These are phyloP conservation scores for Candida qinlingensis DNA, from an alignment of 805 yeast genomes.

Conservation along the genomic window DNA sequence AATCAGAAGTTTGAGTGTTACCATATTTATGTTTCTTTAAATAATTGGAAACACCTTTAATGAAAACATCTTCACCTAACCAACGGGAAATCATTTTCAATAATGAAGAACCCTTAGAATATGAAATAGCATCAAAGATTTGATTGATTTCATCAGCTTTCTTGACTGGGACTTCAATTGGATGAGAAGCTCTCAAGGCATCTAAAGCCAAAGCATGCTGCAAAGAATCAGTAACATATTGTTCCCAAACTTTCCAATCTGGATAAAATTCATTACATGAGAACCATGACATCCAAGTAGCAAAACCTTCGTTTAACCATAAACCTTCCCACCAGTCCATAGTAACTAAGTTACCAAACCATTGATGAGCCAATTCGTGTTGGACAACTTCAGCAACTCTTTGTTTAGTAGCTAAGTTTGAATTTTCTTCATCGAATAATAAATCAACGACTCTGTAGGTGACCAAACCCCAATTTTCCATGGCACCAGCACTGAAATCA, in stretches of 20 bases:
- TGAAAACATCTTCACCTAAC: constrained; percentile 72
- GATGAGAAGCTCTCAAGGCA: constrained; percentile 78
- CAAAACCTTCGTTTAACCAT: constrained; percentile 87
- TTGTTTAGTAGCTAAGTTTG: constrained; percentile 58
- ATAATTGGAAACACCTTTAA: constrained; percentile 75
- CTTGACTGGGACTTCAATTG: constrained; percentile 78
- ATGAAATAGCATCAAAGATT: constrained; percentile 80
- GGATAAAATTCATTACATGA: constrained; percentile 73
- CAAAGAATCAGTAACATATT: constrained; percentile 70
- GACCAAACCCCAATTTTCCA: constrained; percentile 83
- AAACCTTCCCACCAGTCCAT: constrained; percentile 93
- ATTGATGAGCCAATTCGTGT: constrained; percentile 88
- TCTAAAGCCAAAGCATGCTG: constrained; percentile 74
- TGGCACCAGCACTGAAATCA: constrained; percentile 83
- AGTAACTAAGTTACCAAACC: constrained; percentile 88
- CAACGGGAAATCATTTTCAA: constrained; percentile 76
- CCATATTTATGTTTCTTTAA: constrained; percentile 73
- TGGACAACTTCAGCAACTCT: constrained; percentile 83
- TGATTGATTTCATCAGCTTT: constrained; percentile 77
- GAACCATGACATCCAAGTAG: constrained; percentile 89
- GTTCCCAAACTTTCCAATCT: constrained; percentile 85
- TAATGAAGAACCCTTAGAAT: constrained; percentile 74
- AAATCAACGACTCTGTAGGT: constrained; percentile 77
- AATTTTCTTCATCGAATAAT: constrained; percentile 63
- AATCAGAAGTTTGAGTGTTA: constrained; percentile 69